These are phyloP conservation scores for Reutealis trisperma DNA, from an alignment of 345 rosid species.

Conservation along the genomic window DNA sequence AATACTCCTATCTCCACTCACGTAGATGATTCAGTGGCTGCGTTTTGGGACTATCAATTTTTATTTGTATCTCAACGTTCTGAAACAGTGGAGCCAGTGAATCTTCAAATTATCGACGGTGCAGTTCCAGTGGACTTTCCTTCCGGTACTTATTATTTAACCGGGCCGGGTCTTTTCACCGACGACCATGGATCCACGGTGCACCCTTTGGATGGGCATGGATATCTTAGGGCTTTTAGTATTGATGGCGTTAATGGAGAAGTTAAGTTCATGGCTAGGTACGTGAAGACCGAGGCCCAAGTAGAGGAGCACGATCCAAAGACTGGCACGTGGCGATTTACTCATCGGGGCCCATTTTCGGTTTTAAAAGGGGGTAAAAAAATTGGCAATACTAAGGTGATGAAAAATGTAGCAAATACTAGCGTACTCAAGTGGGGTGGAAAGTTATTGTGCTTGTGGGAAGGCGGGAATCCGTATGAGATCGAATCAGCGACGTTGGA, in stretches of 20 bases:
- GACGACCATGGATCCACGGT: conserved; percentile 93
- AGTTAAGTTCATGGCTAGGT: conserved; percentile 72
- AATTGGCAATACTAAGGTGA: conserved; percentile 82
- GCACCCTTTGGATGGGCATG: conserved; percentile 91
- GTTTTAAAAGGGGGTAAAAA: conserved; percentile 67
- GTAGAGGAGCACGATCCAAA: conserved; percentile 67
- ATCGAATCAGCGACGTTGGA: conserved; percentile 67
- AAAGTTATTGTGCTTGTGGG: conserved; percentile 81
- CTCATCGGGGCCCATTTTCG: conserved; percentile 84
- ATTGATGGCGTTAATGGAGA: conserved; percentile 42
- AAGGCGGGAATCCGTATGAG: conserved; percentile 91
- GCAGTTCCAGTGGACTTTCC: conserved; percentile 71
- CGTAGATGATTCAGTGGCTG: conserved; percentile 50
- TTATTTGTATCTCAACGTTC: conserved; percentile 74
- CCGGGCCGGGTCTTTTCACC: conserved; percentile 81
- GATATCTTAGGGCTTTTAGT: conserved; percentile 74
- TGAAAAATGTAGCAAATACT: conserved; percentile 94
- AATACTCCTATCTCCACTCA: conserved; percentile 8
- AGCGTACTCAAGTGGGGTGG: conserved; percentile 82
- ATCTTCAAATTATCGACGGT: conserved; percentile 51
- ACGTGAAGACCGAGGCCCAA: conserved; percentile 83
- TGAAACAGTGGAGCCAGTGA: conserved; percentile 53
- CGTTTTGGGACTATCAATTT: conserved; percentile 87
- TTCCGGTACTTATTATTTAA: conserved; percentile 74
- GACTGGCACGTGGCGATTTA: conserved; percentile 80